These are phyloP conservation scores for Colletotrichum tropicale DNA, from an alignment of 2,329 filamentous ascomycete species.

Conservation along the genomic window DNA sequence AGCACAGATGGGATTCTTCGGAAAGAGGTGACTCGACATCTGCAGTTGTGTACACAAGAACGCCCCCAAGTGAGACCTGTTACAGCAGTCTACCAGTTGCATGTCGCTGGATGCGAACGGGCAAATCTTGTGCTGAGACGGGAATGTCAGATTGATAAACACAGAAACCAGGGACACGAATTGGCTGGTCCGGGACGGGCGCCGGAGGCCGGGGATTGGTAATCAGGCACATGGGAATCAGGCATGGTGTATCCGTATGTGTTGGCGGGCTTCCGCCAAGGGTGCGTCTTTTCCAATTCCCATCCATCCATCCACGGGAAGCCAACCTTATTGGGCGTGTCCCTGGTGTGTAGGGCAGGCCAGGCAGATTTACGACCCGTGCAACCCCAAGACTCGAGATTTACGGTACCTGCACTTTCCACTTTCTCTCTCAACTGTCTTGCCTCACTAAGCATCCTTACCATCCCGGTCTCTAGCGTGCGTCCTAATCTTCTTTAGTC, in stretches of 20 bases:
- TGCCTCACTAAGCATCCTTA: background rate
- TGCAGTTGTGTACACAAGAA: background rate
- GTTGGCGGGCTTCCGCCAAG: background rate
- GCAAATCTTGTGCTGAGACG: background rate
- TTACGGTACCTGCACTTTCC: constrained; percentile 10
- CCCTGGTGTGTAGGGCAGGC: background rate
- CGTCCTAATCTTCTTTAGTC: background rate
- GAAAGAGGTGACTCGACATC: background rate
- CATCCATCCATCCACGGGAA: background rate
- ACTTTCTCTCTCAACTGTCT: background rate
- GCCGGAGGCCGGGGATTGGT: background rate
- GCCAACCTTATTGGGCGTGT: background rate
- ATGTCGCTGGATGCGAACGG: background rate
- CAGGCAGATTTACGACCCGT: constrained; percentile 1
- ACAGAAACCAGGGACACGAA: background rate
- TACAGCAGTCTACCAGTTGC: background rate
- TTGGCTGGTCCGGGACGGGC: background rate
- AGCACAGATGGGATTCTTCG: background rate
- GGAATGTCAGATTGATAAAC: background rate
- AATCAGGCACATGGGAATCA: background rate
- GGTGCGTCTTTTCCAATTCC: background rate
- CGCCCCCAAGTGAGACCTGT: background rate
- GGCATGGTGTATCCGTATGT: background rate
- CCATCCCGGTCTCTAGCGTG: background rate
- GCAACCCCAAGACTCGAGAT: background rate